Evolutionary conservation across 176 grass and related monocot species (phyloP).

Genomic region (Lolium perenne): DNA sequence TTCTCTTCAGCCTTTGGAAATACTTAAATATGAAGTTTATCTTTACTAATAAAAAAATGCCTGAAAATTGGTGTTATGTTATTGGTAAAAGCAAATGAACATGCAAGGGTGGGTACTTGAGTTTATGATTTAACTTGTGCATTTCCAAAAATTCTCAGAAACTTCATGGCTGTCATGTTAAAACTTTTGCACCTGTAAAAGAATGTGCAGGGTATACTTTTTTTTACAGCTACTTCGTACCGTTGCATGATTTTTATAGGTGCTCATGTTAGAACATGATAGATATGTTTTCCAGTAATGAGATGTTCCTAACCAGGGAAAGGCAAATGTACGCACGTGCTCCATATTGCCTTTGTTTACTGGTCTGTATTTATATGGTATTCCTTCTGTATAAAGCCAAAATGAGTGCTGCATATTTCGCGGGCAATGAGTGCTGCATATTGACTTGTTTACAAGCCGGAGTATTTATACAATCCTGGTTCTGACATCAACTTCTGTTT

Average conservation of each 20-base stretch:
- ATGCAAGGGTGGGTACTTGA: not conserved
- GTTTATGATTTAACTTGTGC: not conserved
- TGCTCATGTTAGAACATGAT: not conserved
- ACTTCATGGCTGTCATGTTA: conserved; percentile 3
- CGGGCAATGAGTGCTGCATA: not conserved
- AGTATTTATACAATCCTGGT: conserved; percentile 19
- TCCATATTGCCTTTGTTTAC: conserved; percentile 2
- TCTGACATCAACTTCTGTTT: conserved; percentile 26
- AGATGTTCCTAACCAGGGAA: conserved; percentile 4
- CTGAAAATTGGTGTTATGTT: not conserved
- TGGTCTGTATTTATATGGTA: not conserved
- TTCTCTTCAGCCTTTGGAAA: not conserved
- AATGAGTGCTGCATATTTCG: too few species aligned
- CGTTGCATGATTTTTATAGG: conserved; percentile 5
- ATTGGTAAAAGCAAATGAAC: conserved; percentile 16
- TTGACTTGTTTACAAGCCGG: conserved; percentile 30
- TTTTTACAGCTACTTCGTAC: not conserved
- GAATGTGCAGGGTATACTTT: not conserved
- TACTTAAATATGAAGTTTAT: too few species aligned
- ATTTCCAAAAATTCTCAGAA: not conserved
- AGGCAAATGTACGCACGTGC: not conserved
- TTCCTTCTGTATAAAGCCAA: conserved; percentile 18
- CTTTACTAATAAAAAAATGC: not conserved
- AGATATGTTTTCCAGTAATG: not conserved
- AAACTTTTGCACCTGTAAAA: not conserved